These are phyloP conservation scores for Podaxis sp. DNA, from an alignment of 768 basidiomycete genomes.

Conservation along the genomic window DNA sequence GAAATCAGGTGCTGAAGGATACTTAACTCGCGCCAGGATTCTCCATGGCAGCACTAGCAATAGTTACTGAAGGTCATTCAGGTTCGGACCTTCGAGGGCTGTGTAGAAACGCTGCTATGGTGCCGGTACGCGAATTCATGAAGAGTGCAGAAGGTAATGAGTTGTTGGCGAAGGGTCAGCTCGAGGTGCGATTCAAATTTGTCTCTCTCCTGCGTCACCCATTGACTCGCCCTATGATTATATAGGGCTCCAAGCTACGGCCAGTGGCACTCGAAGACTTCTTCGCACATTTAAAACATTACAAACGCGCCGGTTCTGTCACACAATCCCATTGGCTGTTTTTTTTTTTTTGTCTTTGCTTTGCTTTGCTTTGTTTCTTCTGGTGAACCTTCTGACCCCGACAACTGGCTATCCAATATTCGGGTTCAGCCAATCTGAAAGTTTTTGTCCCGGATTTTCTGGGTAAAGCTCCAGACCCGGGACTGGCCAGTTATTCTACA, in stretches of 20 bases:
- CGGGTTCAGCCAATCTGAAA: too few species aligned
- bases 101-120: slow-evolving; percentile 93
- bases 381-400: too few species aligned
- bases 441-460: too few species aligned
- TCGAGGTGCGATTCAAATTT: slow-evolving; percentile 32
- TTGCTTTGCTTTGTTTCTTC: too few species aligned
- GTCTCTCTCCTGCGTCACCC: not conserved
- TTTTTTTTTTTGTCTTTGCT: too few species aligned
- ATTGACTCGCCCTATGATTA: not conserved
- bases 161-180: slow-evolving; percentile 49
- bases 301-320: too few species aligned
- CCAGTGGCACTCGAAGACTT: slow-evolving; percentile 75
- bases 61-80: slow-evolving; percentile 70
- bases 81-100: slow-evolving; percentile 92
- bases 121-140: slow-evolving; percentile 85
- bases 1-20: slow-evolving; percentile 79
- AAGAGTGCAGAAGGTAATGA: slow-evolving; percentile 43
- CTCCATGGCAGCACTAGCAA: slow-evolving; percentile 61
- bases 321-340: too few species aligned
- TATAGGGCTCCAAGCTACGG: slow-evolving; percentile 76
- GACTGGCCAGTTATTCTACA: too few species aligned
- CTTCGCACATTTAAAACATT: too few species aligned
- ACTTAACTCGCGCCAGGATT: slow-evolving; percentile 67
- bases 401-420: too few species aligned
- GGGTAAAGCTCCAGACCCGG: too few species aligned